Evolutionary conservation across 805 yeast species (phyloP).

Genomic region (Metschnikowia orientalis): DNA sequence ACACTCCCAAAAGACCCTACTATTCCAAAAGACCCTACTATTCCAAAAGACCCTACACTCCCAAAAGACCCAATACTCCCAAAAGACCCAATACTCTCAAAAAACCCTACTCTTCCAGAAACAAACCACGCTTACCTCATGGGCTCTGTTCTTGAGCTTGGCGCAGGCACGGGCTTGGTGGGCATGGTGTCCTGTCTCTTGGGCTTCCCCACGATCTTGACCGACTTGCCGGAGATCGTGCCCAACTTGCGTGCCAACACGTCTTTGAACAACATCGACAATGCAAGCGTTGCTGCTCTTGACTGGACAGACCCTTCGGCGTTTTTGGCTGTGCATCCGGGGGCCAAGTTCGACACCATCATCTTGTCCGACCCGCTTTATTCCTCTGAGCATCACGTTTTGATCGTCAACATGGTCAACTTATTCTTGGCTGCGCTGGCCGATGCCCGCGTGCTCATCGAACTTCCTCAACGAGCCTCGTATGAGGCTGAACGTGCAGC

Average conservation of each 20-base stretch:
- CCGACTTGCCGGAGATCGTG: slow-evolving; percentile 78
- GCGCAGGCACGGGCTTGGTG: slow-evolving; percentile 91
- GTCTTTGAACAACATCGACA: slow-evolving; percentile 40
- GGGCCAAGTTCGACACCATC: slow-evolving; percentile 50
- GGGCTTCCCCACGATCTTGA: slow-evolving; percentile 50
- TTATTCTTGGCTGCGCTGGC: slow-evolving; percentile 35
- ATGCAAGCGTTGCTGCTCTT: slow-evolving; percentile 45
- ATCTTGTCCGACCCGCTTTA: slow-evolving; percentile 87
- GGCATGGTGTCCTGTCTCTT: slow-evolving; percentile 65
- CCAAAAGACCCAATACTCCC: too few species aligned
- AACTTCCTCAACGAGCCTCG: slow-evolving; percentile 68
- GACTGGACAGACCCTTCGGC: slow-evolving; percentile 73
- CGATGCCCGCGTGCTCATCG: slow-evolving; percentile 53
- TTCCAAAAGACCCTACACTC: too few species aligned
- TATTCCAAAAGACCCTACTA: too few species aligned
- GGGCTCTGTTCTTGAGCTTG: slow-evolving; percentile 62
- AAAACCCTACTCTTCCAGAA: too few species aligned
- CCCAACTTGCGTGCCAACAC: slow-evolving; percentile 63
- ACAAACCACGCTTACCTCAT: slow-evolving; percentile 15
- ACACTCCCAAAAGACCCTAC: too few species aligned
- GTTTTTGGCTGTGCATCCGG: slow-evolving; percentile 25
- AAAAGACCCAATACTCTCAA: too few species aligned
- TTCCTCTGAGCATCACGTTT: slow-evolving; percentile 72
- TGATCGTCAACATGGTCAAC: slow-evolving; percentile 60
- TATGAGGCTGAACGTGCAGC: slow-evolving; percentile 61